Base-by-base conservation (phyloP, 495 filamentous ascomycete genomes). In the Rusavskia elegans region DNA sequence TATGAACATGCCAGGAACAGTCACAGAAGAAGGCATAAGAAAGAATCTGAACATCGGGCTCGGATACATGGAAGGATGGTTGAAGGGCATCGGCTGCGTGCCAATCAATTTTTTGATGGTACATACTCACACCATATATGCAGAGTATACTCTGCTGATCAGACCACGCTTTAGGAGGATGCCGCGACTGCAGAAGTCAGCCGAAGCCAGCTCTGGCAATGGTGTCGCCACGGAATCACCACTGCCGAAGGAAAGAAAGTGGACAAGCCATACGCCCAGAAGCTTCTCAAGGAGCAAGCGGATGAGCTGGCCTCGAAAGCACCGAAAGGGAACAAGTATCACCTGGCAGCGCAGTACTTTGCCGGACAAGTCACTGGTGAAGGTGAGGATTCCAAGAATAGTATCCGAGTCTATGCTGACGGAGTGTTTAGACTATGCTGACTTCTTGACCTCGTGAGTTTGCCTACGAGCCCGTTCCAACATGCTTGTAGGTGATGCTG, bases 21-120 rank as follows among this genome's bases (percentile, higher is more conserved):
- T 99, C 62, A 96, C 93, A 58, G 93, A 97, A 69, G 87, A 82
- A 8, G 92, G 92, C 51, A 96, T 99, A 72, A 81, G 88, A 61
- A 96, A 95, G 81, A 99, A 99, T 71, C 73, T 99, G 50, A 89
- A 86, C 67, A 97, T 99, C 62, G 92, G 93, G 20, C 79, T 99
- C 1, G 82, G 84, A 50, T 99, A 99, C 69, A 99, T 97, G 90
- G 92, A 99, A 69, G 90, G 86, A 57, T 99, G 92, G 92, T 75
- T 97, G 30, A 84, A 87, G 53, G 92, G 89, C 17, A 76, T 97
- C 35, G 92, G 92, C 37, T 99, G 92, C 58, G 88, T 99, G 52
- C 93, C 92, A 19, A 96, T 99, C 70, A 96, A 99, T 74, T 93
- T 83, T 66, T 73, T 98, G n/a, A 99, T 99, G 92, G 69, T 82